Conservation (phyloP, 2,329 filamentous ascomycete genomes). For the Aureobasidium sp. region DNA sequence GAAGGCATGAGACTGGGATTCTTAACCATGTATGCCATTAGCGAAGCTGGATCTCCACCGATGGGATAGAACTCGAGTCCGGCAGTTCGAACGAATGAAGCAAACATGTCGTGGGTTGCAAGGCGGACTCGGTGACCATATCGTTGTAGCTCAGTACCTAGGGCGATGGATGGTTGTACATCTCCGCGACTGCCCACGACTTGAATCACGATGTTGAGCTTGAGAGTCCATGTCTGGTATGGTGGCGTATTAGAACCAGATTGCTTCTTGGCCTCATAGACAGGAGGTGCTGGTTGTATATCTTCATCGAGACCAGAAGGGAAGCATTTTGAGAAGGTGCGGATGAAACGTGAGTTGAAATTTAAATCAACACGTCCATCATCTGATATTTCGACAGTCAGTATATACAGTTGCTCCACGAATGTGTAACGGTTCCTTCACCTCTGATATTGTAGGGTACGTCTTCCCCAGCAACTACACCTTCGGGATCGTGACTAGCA, state of each 20-base stretch:
- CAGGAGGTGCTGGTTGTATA: constrained; percentile 51
- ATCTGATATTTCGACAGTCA: constrained; percentile 39
- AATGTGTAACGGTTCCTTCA: not conserved
- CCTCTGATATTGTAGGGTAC: constrained; percentile 8
- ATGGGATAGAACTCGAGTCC: constrained; percentile 59
- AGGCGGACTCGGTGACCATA: constrained; percentile 54
- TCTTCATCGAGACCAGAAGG: constrained; percentile 68
- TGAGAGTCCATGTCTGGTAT: not conserved
- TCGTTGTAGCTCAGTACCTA: constrained; percentile 55
- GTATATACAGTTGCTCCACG: not conserved
- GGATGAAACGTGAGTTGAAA: constrained; percentile 72
- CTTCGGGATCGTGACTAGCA: not conserved
- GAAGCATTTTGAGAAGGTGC: constrained; percentile 72
- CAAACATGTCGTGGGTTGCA: constrained; percentile 55
- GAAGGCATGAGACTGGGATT: constrained; percentile 88
- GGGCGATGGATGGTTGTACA: constrained; percentile 56
- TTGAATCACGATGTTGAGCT: constrained; percentile 54
- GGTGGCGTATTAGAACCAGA: not conserved
- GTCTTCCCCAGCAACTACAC: not conserved
- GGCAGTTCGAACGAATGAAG: constrained; percentile 54
- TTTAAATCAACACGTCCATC: constrained; percentile 85
- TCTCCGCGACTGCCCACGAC: constrained; percentile 56
- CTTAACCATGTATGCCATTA: constrained; percentile 88
- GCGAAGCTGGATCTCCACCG: constrained; percentile 53
- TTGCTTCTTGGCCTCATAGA: not conserved